Base-by-base conservation (phyloP, 2,329 filamentous ascomycete genomes). In the Ophiostoma perfectum region DNA sequence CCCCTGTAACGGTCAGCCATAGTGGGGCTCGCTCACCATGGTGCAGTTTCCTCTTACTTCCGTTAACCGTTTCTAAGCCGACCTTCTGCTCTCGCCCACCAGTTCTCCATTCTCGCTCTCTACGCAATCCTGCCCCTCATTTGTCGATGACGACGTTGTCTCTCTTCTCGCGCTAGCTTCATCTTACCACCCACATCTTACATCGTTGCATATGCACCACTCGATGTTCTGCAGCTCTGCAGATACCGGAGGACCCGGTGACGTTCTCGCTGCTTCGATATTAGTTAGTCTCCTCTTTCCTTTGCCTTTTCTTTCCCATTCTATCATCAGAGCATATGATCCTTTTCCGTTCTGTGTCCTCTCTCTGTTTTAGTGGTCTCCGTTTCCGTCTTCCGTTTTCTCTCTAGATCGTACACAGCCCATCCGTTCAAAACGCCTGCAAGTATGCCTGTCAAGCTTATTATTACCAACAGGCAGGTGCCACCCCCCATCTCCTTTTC, bases 231-330 rank as follows among this genome's bases (percentile, higher is more conserved):
- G 36, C 60, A 42, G 55, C 38, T 27, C 55, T 60, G 36, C 60
- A 42, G 36, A 55, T 55, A 55, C 66, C 66, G 66, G 64, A 55
- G 12, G 45, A 64, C 18, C 66, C 66, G 66, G 39, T 60, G 27
- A 14, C 55, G 38, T 60, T 5, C 27, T 60, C 55, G 55, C 55
- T 36, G 55, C 55, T 60, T 60, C 55, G 55, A 18, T 58, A 3
- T 18, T 38, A 12, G 18, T 38, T 14, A 12, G 2, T 45, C n/a
- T 55, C 27, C 49, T 55, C 49, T 11, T 8, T 5, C 42, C 8
- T 45, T 9, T 45, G 42, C 16, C 49, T n/a, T 55, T 27, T 18
- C 27, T 27, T 27, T 27, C 27, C 27, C 27, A 2, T 27, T 27
- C 1, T 27, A 27, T 27, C 2, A 1, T 27, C 27, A 27, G 27